Conservation (phyloP, 257 asterid species). For the Nyctanthes arbortristis region DNA sequence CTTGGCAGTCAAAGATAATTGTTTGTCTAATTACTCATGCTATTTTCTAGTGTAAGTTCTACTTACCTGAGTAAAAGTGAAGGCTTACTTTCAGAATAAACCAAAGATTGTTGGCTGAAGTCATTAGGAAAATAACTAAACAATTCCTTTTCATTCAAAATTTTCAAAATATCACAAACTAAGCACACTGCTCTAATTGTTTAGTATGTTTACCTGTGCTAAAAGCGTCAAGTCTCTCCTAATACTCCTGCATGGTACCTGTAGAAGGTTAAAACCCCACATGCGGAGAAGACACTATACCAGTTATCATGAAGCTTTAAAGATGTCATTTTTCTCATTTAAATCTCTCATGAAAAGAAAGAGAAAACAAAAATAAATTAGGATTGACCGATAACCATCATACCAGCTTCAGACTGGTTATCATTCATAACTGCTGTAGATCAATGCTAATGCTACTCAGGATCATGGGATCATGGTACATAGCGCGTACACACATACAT, state of each 20-base stretch:
- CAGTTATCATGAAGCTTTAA: background rate
- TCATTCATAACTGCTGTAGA: background rate
- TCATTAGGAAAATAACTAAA: background rate
- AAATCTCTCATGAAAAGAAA: background rate
- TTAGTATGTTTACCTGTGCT: background rate
- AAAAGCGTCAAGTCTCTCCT: background rate
- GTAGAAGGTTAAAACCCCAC: background rate
- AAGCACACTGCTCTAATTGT: background rate
- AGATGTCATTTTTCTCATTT: too few relatives aligned
- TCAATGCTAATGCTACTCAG: background rate
- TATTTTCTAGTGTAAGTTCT: background rate
- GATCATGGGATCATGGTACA: background rate
- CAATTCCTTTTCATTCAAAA: background rate
- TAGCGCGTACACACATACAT: too few relatives aligned
- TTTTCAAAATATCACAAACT: background rate
- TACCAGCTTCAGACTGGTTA: background rate
- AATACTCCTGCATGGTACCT: background rate
- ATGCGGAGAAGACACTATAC: background rate
- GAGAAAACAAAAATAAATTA: background rate
- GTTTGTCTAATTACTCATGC: conserved; percentile 19
- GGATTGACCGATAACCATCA: background rate
- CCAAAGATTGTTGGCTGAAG: background rate
- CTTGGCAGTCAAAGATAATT: conserved; percentile 9
- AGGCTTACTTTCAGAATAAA: background rate
- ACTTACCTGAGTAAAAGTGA: background rate